Evolutionary conservation across 2,329 filamentous ascomycete genomes (phyloP).

Genomic region (Xylariaceae sp.): DNA sequence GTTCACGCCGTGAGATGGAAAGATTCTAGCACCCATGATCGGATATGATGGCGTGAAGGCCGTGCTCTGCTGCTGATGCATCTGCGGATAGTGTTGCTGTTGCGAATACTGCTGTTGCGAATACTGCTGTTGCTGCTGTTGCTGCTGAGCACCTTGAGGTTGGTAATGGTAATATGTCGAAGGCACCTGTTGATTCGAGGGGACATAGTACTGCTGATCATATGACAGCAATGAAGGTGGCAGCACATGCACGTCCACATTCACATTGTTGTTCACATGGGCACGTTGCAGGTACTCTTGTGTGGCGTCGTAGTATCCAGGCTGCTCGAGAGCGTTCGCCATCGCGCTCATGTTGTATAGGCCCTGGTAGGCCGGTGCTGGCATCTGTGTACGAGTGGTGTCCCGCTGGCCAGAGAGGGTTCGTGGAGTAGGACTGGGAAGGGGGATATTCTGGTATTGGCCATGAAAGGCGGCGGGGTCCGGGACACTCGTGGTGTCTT

Average conservation of each 20-base stretch:
- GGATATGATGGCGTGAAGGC: no score
- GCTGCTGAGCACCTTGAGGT: slow-evolving; percentile 36
- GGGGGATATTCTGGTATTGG: slow-evolving; percentile 32
- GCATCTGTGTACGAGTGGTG: slow-evolving; percentile 32
- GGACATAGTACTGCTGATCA: slow-evolving; percentile 34
- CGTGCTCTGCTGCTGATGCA: no score
- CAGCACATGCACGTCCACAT: slow-evolving; percentile 35
- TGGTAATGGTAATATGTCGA: slow-evolving; percentile 41
- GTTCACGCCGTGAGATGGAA: no score
- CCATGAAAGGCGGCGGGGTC: slow-evolving; percentile 26
- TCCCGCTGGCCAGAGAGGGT: slow-evolving; percentile 39
- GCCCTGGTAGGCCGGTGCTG: slow-evolving; percentile 27
- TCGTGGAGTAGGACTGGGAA: slow-evolving; percentile 32
- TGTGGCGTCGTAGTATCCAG: slow-evolving; percentile 30
- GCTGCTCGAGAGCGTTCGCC: slow-evolving; percentile 39
- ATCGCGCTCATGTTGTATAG: slow-evolving; percentile 46
- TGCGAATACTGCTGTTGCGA: no score
- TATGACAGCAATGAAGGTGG: slow-evolving; percentile 39
- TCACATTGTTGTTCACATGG: slow-evolving; percentile 33
- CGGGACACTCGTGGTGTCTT: slow-evolving; percentile 18
- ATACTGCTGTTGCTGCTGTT: slow-evolving; percentile 28
- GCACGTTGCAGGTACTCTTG: slow-evolving; percentile 26
- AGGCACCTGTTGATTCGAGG: slow-evolving; percentile 33
- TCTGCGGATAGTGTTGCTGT: no score
- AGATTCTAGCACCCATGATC: no score